phyloP scores from a whole-genome alignment of 129 eudicot species.

The Heracleum sosnowskyi region DNA sequence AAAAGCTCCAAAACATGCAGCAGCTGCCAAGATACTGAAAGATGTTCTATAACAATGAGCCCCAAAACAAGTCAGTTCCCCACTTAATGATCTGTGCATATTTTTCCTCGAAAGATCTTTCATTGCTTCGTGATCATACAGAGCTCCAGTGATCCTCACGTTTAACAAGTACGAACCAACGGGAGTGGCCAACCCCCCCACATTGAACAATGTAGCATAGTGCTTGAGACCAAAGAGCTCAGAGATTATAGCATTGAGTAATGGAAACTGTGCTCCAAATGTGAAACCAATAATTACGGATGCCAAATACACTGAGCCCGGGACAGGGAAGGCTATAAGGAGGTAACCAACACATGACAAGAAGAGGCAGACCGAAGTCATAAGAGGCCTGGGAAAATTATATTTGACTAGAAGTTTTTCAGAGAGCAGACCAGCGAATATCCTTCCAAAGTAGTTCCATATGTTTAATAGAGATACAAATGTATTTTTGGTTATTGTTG shows the following conservation, averaged over 20 bases:
- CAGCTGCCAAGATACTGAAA: constrained; percentile 2
- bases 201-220: neutral
- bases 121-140: constrained; percentile 3
- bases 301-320: neutral
- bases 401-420: neutral
- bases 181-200: neutral
- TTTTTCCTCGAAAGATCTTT: constrained; percentile 4
- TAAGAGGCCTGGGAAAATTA: constrained; percentile 6
- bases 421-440: neutral
- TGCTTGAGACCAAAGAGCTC: constrained; percentile 1
- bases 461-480: neutral
- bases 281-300: neutral
- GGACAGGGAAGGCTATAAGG: neutral
- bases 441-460: constrained; percentile 8
- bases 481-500: neutral
- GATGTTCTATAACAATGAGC: neutral
- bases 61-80: neutral
- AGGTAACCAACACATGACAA: neutral
- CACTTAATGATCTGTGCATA: neutral
- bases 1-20: neutral
- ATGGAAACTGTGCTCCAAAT: neutral
- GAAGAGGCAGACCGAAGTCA: neutral
- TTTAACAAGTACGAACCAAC: neutral
- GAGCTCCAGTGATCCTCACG: neutral
- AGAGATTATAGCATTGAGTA: neutral